Evolutionary conservation across 805 yeast species (phyloP).

Genomic region (Yarrowia bubula): DNA sequence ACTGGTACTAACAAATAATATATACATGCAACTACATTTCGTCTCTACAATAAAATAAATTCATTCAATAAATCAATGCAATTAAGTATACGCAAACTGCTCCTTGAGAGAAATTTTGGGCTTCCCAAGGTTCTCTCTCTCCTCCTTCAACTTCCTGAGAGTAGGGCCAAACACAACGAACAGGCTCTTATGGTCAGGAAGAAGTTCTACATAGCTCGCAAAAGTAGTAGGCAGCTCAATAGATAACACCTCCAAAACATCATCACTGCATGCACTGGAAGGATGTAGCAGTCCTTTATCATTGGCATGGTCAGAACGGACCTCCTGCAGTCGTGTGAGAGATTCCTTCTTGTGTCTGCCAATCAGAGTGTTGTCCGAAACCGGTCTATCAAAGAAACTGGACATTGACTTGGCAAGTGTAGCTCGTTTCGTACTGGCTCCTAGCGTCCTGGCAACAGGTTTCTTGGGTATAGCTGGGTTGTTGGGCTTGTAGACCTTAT

Average conservation of each 20-base stretch:
- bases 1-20: background rate
- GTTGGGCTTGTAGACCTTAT: background rate
- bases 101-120: background rate
- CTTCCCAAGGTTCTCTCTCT: background rate
- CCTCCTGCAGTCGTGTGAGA: background rate
- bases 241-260: background rate
- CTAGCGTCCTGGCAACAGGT: background rate
- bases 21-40: background rate
- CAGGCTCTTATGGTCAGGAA: background rate
- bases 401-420: background rate
- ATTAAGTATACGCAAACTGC: background rate
- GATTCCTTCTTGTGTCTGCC: background rate
- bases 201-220: background rate
- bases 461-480: background rate
- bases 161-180: background rate
- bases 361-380: background rate
- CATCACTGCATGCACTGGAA: background rate
- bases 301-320: background rate
- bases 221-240: background rate
- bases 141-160: background rate
- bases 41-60: background rate
- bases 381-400: background rate
- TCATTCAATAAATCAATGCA: conserved; percentile 14
- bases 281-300: background rate
- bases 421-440: background rate